Percentiles rank a stretch among this genome's conserved stretches.
Evolutionary conservation across 1,139 yeast species (phyloP).

Genomic region (Diutina pseudorugosa): DNA sequence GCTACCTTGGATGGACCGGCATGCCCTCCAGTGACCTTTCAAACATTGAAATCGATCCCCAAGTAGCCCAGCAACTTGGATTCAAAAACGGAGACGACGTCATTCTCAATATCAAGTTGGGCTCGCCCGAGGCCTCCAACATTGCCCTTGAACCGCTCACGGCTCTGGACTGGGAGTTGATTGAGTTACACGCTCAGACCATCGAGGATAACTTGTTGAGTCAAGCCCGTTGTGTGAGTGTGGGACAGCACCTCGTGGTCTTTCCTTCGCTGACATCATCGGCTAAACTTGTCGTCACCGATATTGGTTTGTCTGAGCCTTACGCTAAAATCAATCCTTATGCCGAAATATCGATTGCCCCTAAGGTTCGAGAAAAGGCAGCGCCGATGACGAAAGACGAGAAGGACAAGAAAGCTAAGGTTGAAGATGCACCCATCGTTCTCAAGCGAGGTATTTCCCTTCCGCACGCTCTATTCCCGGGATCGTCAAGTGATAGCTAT

Average conservation of each 20-base stretch:
- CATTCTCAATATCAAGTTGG: conserved; percentile 28
- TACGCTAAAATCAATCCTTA: conserved; percentile 57
- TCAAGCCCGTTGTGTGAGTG: conserved; percentile 68
- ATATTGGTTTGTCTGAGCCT: conserved; percentile 33
- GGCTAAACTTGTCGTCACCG: conserved; percentile 53
- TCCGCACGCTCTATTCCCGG: conserved; percentile 31
- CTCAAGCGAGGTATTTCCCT: conserved; percentile 44
- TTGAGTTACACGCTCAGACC: conserved; percentile 69
- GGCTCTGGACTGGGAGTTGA: conserved; percentile 81
- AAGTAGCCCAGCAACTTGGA: conserved; percentile 27
- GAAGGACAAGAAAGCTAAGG: conserved; percentile 13
- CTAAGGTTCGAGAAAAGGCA: conserved; percentile 41
- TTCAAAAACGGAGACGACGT: conserved; percentile 27
- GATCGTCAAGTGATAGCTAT: conserved; percentile 15
- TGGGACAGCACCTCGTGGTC: conserved; percentile 51
- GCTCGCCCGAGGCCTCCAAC: conserved; percentile 40
- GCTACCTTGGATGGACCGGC: conserved; percentile 82
- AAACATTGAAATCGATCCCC: conserved; percentile 28
- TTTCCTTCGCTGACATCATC: conserved; percentile 57
- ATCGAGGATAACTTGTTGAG: conserved; percentile 66
- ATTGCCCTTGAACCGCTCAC: conserved; percentile 71
- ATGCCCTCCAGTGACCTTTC: conserved; percentile 25
- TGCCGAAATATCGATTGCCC: conserved; percentile 78
- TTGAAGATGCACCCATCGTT: conserved; percentile 20
- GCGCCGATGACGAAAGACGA: conserved; percentile 15